These are phyloP conservation scores for Lobosporangium transversale DNA, from an alignment of 192 early-diverging fungal species.

Conservation along the genomic window DNA sequence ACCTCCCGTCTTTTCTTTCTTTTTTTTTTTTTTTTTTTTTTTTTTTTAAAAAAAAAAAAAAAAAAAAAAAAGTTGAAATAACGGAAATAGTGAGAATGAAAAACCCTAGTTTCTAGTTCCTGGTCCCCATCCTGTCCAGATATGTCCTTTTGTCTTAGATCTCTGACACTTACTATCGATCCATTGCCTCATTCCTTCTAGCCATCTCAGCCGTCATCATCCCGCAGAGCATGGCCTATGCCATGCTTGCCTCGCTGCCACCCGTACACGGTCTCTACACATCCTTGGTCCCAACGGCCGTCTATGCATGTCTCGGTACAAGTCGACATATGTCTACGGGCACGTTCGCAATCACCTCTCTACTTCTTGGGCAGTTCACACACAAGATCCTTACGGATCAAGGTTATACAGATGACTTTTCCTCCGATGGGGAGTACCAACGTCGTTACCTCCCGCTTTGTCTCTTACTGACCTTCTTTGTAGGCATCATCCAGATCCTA, in stretches of 20 bases:
- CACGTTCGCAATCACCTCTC: constrained; percentile 53
- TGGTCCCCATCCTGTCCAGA: too few species aligned
- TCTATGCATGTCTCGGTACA: constrained; percentile 50
- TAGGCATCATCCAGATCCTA: constrained; percentile 46
- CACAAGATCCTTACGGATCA: constrained; percentile 38
- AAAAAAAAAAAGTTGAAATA: too few species aligned
- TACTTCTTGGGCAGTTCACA: constrained; percentile 49
- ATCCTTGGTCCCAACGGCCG: constrained; percentile 34
- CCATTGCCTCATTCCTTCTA: constrained; percentile 21
- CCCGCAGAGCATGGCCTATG: constrained; percentile 58
- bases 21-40: too few species aligned
- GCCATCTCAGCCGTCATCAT: constrained; percentile 54
- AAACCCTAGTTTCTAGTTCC: too few species aligned
- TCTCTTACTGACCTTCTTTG: constrained; percentile 41
- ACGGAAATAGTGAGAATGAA: too few species aligned
- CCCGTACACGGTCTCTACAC: constrained; percentile 56
- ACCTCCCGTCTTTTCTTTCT: too few species aligned
- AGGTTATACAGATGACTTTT: constrained; percentile 8
- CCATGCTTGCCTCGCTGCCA: constrained; percentile 52
- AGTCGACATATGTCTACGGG: constrained; percentile 55
- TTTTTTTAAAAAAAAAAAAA: too few species aligned
- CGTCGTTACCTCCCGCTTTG: constrained; percentile 36
- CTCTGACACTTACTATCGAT: too few species aligned
- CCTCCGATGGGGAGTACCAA: constrained; percentile 28
- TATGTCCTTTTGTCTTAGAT: too few species aligned